Base-by-base conservation (phyloP, 768 basidiomycete species). In the Rhodotorula sphaerocarpa region DNA sequence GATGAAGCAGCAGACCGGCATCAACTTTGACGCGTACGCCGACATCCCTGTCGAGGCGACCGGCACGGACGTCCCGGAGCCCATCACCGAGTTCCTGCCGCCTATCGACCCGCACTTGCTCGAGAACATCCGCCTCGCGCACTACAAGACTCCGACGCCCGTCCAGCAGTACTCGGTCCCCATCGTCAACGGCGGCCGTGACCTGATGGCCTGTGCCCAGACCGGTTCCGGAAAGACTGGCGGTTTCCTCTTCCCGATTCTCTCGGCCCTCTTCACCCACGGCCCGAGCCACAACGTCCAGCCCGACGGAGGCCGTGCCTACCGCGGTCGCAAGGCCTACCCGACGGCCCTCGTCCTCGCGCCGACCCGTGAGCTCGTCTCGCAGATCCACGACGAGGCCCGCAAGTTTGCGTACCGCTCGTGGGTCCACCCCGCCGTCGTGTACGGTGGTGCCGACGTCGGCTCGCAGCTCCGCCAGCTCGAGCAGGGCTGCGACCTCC, bases 131-230 rank as follows among this genome's bases (percentile, higher is more conserved):
- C 79, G 80, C 36, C 86, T 80, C 76, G 89, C 95, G 75, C 88
- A 83, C 79, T 99, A 97, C 81, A 83, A 84, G 62, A 90, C 84
- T 45, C 95, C 95, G 15, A 99, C 95, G 54, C 95, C 95, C 28
- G 95, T 99, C 70, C 95, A 99, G 84, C 97, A 97, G 81, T 93
- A 97, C 77, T 97, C 95, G 70, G 87, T 99, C 73, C 95, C 95
- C 75, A 97, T 97, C 75, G 92, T 99, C 71, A 87, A 90, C 61
- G 83, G 79, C 70, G 84, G 85, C 72, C 76, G 77, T 65, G 77
- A 79, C 64, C 71, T 78, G 77, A 92, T 93, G 90, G 90, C 90
- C 68, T 92, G 90, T 75, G 90, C 90, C 71, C 79, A 97, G 87
- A 99, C 95, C 72, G 95, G 95, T 79, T 99, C 95, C 76, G 95